Evolutionary conservation across 768 basidiomycete genomes (phyloP).

Genomic region (Pulveroboletus sp.): DNA sequence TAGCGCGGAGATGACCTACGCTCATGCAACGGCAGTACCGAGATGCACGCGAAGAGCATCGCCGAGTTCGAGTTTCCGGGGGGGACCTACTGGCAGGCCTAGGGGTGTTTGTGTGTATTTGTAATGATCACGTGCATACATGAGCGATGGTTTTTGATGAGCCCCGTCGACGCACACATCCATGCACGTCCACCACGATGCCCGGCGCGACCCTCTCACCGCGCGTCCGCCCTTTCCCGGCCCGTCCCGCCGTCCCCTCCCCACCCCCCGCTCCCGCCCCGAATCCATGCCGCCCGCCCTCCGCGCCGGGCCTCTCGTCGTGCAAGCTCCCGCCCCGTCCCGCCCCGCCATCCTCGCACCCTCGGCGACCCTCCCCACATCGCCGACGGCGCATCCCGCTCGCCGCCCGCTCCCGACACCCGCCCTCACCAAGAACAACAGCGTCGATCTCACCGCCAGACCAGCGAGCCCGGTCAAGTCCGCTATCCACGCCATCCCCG

Average conservation of each 20-base stretch:
- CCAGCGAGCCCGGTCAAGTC: constrained; percentile 22
- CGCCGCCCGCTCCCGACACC: constrained; percentile 26
- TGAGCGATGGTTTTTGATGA: constrained; percentile 6
- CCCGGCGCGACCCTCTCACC: constrained; percentile 9
- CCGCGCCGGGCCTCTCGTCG: constrained; percentile 19
- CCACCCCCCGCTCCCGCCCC: constrained; percentile 27
- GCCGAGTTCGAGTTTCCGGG: constrained; percentile 78
- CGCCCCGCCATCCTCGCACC: constrained; percentile 28
- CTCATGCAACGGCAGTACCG: constrained; percentile 53
- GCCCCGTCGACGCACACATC: constrained; percentile 15
- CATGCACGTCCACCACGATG: constrained; percentile 13
- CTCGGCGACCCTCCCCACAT: constrained; percentile 15
- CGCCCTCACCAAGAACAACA: constrained; percentile 17
- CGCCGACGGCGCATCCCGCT: constrained; percentile 13
- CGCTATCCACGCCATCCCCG: constrained; percentile 4
- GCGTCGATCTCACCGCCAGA: constrained; percentile 22
- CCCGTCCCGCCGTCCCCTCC: constrained; percentile 27
- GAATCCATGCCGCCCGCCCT: constrained; percentile 22
- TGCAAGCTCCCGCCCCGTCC: constrained; percentile 31
- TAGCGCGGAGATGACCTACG: constrained; percentile 10
- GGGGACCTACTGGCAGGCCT: constrained; percentile 35
- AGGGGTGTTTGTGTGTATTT: constrained; percentile 24
- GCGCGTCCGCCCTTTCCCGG: constrained; percentile 9
- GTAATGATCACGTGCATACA: constrained; percentile 7
- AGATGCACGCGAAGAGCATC: constrained; percentile 79